phyloP scores from a whole-genome alignment of 441 rosid genomes.

The Dalechampia spathulata region DNA sequence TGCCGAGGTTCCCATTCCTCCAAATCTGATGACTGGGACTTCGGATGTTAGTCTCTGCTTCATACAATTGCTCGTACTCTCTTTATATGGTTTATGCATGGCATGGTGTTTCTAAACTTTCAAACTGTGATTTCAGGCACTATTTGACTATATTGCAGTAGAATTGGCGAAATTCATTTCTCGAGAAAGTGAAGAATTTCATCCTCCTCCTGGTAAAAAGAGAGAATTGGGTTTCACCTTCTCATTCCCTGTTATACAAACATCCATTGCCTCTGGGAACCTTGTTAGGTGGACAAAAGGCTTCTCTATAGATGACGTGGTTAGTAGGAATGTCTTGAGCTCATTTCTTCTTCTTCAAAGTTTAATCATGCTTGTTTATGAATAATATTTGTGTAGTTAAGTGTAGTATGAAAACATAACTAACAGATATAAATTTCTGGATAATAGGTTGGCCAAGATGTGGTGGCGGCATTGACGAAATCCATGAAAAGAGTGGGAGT shows the following conservation, averaged over 20 bases:
- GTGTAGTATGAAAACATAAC: too few relatives aligned
- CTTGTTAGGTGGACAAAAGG: slow-evolving; percentile 97
- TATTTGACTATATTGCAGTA: slow-evolving; percentile 68
- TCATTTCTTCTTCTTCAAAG: background rate
- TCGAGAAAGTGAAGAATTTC: slow-evolving; percentile 61
- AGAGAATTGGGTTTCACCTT: slow-evolving; percentile 94
- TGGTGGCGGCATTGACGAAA: slow-evolving; percentile 69
- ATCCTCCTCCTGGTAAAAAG: slow-evolving; percentile 56
- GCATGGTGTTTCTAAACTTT: slow-evolving; percentile 9
- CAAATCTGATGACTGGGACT: slow-evolving; percentile 64
- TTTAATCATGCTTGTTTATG: background rate
- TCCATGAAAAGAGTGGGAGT: slow-evolving; percentile 73
- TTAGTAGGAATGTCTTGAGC: slow-evolving; percentile 29
- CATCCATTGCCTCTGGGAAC: slow-evolving; percentile 74
- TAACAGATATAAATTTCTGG: too few relatives aligned
- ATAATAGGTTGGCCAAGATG: slow-evolving; percentile 85
- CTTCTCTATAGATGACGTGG: slow-evolving; percentile 76
- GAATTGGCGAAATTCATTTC: slow-evolving; percentile 79
- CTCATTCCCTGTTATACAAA: slow-evolving; percentile 72
- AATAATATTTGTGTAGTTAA: background rate
- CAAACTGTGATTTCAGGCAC: slow-evolving; percentile 41
- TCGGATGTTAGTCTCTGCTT: slow-evolving; percentile 49
- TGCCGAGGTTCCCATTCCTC: slow-evolving; percentile 86
- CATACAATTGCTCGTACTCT: background rate
- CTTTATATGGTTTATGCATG: background rate